A percentile compares a stretch with the other conserved stretches of the same genome.
These are phyloP conservation scores for Rickenella mellea DNA, from an alignment of 768 basidiomycete species.

Conservation along the genomic window DNA sequence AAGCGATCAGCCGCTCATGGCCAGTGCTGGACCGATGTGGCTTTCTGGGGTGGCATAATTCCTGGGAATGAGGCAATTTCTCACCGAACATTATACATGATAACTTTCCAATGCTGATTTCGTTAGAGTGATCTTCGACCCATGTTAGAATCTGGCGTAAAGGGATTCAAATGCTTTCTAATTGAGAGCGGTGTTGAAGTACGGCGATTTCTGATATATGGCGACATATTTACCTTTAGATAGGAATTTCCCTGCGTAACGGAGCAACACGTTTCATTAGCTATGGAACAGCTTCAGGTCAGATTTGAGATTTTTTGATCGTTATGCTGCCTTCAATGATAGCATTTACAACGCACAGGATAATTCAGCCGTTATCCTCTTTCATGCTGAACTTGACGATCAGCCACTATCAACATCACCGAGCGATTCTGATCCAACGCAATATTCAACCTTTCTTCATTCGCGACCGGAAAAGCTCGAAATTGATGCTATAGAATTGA, in stretches of 20 bases:
- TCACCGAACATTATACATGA: background rate
- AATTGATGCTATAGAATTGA: constrained; percentile 68
- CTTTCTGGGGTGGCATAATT: constrained; percentile 93
- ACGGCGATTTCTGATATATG: constrained; percentile 9
- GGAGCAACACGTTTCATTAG: constrained; percentile 52
- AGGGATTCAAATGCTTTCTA: constrained; percentile 95
- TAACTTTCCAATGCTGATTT: background rate
- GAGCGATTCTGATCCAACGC: constrained; percentile 28
- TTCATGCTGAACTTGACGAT: constrained; percentile 84
- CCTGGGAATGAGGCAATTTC: constrained; percentile 73
- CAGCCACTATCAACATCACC: constrained; percentile 13
- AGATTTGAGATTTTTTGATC: constrained; percentile 10
- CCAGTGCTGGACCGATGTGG: constrained; percentile 75
- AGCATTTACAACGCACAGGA: constrained; percentile 32
- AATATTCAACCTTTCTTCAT: constrained; percentile 74
- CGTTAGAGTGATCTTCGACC: constrained; percentile 60
- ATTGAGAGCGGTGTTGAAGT: constrained; percentile 95
- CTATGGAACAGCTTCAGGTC: constrained; percentile 75
- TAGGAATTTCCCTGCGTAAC: constrained; percentile 91
- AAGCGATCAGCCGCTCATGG: constrained; percentile 66
- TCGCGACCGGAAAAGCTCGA: constrained; percentile 82
- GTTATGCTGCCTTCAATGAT: constrained; percentile 4
- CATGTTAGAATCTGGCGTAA: constrained; percentile 74
- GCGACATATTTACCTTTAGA: constrained; percentile 1
- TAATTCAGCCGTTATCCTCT: constrained; percentile 64